phyloP scores from a whole-genome alignment of 2,329 filamentous ascomycete genomes.

The Aspergillus pseudonomiae region DNA sequence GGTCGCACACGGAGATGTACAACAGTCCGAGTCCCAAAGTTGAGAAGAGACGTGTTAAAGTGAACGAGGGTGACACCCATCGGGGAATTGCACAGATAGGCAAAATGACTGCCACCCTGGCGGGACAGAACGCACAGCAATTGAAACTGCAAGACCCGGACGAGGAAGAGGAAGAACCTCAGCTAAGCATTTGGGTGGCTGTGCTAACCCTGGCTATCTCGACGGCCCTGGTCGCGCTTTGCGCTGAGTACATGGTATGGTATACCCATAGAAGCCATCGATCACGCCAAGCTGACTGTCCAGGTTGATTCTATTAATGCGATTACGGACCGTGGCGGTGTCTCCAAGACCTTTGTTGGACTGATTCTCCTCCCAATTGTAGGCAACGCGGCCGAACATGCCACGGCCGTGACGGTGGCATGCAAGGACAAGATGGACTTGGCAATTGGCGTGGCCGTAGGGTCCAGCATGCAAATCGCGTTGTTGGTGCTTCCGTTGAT shows the following conservation, averaged over 20 bases:
- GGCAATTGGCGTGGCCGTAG: constrained; percentile 68
- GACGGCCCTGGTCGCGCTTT: constrained; percentile 79
- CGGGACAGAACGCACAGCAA: constrained; percentile 53
- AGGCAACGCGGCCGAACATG: constrained; percentile 68
- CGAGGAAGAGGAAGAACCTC: constrained; percentile 73
- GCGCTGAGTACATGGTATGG: constrained; percentile 65
- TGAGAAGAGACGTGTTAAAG: constrained; percentile 55
- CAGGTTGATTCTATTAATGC: constrained; percentile 58
- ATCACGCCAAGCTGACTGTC: background rate
- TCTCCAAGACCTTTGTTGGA: constrained; percentile 65
- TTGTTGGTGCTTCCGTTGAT: constrained; percentile 63
- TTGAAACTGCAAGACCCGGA: constrained; percentile 59
- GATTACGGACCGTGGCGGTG: constrained; percentile 50
- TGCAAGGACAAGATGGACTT: constrained; percentile 71
- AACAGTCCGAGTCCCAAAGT: constrained; percentile 79
- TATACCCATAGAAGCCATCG: no score
- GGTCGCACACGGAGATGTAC: constrained; percentile 80
- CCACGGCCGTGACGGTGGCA: constrained; percentile 63
- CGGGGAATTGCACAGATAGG: constrained; percentile 58
- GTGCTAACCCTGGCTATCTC: constrained; percentile 70
- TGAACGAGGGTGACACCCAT: constrained; percentile 53
- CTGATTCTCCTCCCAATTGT: constrained; percentile 67
- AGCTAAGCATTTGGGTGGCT: constrained; percentile 73
- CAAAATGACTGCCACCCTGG: constrained; percentile 54
- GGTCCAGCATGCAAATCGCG: constrained; percentile 67